Conservation (phyloP, 495 filamentous ascomycete species). For the Tuber borchii region DNA sequence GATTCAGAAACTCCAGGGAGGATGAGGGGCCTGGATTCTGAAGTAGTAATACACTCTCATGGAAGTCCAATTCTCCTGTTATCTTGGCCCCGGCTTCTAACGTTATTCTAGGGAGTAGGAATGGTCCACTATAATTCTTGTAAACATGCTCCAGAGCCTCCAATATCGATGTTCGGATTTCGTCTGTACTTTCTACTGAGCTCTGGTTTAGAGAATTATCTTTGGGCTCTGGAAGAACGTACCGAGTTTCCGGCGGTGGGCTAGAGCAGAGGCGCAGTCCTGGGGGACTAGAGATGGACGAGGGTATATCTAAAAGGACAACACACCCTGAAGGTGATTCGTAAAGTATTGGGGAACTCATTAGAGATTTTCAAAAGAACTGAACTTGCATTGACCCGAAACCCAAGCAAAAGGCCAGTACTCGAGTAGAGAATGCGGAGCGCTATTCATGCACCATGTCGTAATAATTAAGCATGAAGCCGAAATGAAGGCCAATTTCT, state of each 20-base stretch:
- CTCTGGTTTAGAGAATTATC: neutral
- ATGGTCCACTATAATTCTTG: conserved; percentile 41
- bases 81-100: neutral
- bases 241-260: conserved; percentile 11
- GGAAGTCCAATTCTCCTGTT: conserved; percentile 21
- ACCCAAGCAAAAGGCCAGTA: neutral
- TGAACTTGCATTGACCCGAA: neutral
- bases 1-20: neutral
- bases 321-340: conserved; percentile 46
- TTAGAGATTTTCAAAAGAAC: neutral
- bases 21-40: neutral
- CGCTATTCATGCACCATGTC: neutral
- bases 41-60: conserved; percentile 16
- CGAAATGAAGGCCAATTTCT: neutral
- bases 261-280: conserved; percentile 12
- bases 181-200: neutral
- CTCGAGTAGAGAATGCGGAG: neutral
- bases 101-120: conserved; percentile 29
- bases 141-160: conserved; percentile 18
- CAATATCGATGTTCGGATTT: conserved; percentile 18
- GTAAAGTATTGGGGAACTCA: conserved; percentile 46
- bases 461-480: neutral
- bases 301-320: conserved; percentile 59
- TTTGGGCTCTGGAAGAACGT: conserved; percentile 25
- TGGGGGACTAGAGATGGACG: conserved; percentile 48